Evolutionary conservation across 1,139 yeast genomes (phyloP), one percentile per base, ranked within the genome.

Genomic region (Candida glucosophila): DNA sequence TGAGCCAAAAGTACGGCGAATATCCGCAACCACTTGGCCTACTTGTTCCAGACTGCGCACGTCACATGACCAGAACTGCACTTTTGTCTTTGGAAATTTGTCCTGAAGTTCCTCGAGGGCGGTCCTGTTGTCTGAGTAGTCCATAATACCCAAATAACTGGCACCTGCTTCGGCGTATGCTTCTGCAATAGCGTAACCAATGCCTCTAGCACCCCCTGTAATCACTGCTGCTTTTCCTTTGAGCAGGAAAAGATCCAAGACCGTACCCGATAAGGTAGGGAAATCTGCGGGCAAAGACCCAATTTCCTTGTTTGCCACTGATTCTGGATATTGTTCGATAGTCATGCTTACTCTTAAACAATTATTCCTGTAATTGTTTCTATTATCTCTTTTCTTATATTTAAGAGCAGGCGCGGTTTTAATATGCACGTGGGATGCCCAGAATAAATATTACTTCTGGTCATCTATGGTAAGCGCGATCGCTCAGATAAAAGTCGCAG

Each of bases 161-260:
- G 90, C 92, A 27, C 93, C 94, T 5, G 88, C 88, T 56, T 81
- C 86, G 27, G 88, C 83, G 44, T 63, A 80, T 0, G 81, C 90
- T 44, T 73, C 78, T 22, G 92, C 92, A 24, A 80, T 78, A 13
- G 78, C 82, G 36, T 59, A 63, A 10, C 93, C 94, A 43, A 82
- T 82, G 15, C 93, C 94, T 19, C 79, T 69, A 10, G 88, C 75
- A 6, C 88, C 78, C 21, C 95, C 95, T 10, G 93, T 80, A 39
- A 83, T 68, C 17, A 81, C 73, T 27, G 88, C 86, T 13, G 77
- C 78, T 51, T 79, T 80, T 13, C 86, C 88, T 58, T 75, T 77
- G 39, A 81, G 58, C 4, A 75, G 69, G 43, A 75, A 73, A 36
- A 73, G 51, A 18, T 67, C 71, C 24, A 67, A 43, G 26, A 58